A percentile compares a stretch with the other conserved stretches of the same genome.
Evolutionary conservation across 257 asterid species (phyloP).

Genomic region (Lycium barbarum): DNA sequence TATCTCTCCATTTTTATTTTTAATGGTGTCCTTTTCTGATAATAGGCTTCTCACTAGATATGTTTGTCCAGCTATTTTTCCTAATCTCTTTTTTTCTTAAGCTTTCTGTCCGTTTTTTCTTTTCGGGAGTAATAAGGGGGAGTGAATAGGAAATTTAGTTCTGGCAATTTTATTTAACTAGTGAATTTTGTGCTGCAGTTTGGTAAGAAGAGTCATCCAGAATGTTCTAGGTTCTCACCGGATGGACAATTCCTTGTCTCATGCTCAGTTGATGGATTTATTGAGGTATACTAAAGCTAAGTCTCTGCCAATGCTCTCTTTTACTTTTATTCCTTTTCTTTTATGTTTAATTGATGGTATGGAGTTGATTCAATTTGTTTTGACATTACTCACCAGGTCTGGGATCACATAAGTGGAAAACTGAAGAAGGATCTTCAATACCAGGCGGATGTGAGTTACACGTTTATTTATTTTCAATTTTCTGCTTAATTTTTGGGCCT

Average conservation of each 20-base stretch:
- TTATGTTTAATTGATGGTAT: constrained; percentile 26
- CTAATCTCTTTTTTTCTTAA: not conserved
- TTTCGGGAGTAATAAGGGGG: not conserved
- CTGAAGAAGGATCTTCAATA: constrained; percentile 97
- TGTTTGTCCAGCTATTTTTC: not conserved
- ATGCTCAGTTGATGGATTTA: constrained; percentile 92
- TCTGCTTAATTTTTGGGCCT: not conserved
- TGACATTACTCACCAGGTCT: constrained; percentile 58
- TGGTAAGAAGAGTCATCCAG: constrained; percentile 95
- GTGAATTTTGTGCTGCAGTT: constrained; percentile 63
- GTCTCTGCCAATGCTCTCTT: constrained; percentile 28
- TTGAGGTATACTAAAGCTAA: constrained; percentile 61
- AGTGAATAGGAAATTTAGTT: not conserved
- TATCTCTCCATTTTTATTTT: constrained; percentile 11
- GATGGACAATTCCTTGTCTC: constrained; percentile 99
- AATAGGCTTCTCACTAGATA: not conserved
- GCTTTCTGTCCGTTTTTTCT: not conserved
- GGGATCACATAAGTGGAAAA: constrained; percentile 97
- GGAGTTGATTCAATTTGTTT: constrained; percentile 40
- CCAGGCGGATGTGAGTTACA: constrained; percentile 90
- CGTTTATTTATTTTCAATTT: not conserved
- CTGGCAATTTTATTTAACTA: constrained; percentile 18
- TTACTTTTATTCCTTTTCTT: constrained; percentile 26
- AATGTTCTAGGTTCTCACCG: constrained; percentile 92
- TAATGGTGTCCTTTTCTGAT: not conserved